phyloP scores from a whole-genome alignment of 768 basidiomycete genomes.

The Strobilomyces confusus region DNA sequence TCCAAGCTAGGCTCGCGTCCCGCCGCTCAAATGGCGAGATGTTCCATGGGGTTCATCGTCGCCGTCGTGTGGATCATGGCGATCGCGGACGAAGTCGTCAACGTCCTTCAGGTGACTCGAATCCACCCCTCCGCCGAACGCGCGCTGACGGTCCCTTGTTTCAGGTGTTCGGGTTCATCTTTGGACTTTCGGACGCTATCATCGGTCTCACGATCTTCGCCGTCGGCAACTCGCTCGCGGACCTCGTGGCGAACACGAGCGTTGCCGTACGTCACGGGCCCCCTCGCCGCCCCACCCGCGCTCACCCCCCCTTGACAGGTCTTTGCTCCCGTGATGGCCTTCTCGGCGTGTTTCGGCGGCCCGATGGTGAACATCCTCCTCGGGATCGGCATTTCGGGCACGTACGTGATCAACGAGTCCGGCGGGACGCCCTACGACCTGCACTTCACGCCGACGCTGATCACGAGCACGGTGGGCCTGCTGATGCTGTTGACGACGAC shows the following conservation, averaged over 20 bases:
- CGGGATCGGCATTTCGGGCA: conserved; percentile 89
- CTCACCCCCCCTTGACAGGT: conserved; percentile 37
- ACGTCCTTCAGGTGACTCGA: conserved; percentile 73
- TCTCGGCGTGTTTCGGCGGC: conserved; percentile 92
- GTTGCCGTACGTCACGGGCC: conserved; percentile 61
- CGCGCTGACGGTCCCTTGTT: conserved; percentile 5
- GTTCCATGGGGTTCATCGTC: conserved; percentile 87
- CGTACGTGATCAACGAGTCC: conserved; percentile 71
- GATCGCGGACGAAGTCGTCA: conserved; percentile 93
- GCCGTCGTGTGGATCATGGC: conserved; percentile 98
- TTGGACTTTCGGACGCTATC: conserved; percentile 95
- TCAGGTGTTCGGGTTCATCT: conserved; percentile 88
- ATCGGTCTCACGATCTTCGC: conserved; percentile 97
- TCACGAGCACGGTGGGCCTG: conserved; percentile 83
- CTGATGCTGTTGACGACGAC: conserved; percentile 71
- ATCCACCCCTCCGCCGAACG: background rate
- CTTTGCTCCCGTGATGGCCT: conserved; percentile 91
- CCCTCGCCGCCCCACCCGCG: background rate
- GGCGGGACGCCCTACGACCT: conserved; percentile 57
- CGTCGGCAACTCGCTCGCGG: conserved; percentile 92
- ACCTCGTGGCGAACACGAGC: conserved; percentile 95
- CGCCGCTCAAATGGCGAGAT: conserved; percentile 62
- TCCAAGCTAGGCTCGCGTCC: conserved; percentile 56
- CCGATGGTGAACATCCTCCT: conserved; percentile 91
- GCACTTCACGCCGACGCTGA: conserved; percentile 75